Evolutionary conservation across 257 asterid species (phyloP), one percentile per base, ranked within the genome.

Genomic region (Solanum neorickii): DNA sequence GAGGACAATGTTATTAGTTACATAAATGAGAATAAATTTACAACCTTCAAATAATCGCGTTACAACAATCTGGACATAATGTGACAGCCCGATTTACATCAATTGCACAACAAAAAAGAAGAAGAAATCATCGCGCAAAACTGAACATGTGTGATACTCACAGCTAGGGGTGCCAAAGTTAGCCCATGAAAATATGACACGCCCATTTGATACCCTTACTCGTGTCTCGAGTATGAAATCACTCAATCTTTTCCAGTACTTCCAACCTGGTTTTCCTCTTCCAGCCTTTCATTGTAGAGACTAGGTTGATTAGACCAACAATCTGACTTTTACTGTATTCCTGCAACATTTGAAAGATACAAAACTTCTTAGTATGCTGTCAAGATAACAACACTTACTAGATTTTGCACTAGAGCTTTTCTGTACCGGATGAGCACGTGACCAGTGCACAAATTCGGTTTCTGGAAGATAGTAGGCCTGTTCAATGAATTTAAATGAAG

Each of bases 391-490:
- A 44, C 20, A 47, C 44, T 49, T 49, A 31, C 44, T 29, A 47
- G 21, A 82, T 18, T 29, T 82, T 49, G 20, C 85, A 35, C 23
- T 47, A 47, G 23, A 13, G 72, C 44, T 11, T 59, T 74, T 78
- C 78, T 89, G 20, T 96, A 97, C 99, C 89, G 98, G 99, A 91
- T 97, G 99, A 88, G 94, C 94, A 9, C 98, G 98, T 5, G 99
- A 94, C 98, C 98, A 96, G 88, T 96, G 99, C 41, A 95, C 96
- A 87, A 92, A 97, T 88, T 97, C 99, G 14, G 99, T 97, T 92
- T 97, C 99, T 84, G 99, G 99, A 90, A 97, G 99, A 90, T 96
- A 97, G 93, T 93, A 97, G 42, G 99, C 99, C 99, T 96, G 97
- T 86, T 35, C 44, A 59, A 86, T 68, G 85, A 84, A 31, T 29